A percentile compares a stretch with the other conserved stretches of the same genome.
Evolutionary conservation across 345 rosid genomes (phyloP).

Genomic region (Geranium rotundifolium): DNA sequence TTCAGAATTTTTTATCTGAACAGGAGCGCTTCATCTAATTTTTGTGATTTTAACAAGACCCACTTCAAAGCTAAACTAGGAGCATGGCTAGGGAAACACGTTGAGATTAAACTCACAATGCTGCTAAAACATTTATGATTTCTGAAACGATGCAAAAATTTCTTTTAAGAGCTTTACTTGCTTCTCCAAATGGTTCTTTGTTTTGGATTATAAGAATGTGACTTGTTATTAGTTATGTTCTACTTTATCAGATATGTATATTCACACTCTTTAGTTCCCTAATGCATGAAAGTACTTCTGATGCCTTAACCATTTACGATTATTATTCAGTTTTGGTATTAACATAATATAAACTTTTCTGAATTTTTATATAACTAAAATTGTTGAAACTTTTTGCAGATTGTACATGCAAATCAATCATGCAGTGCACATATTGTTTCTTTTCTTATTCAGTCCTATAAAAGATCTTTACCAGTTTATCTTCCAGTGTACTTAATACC

Average conservation of each 20-base stretch:
- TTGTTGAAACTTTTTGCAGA: constrained; percentile 38
- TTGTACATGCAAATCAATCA: constrained; percentile 76
- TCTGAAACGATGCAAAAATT: background rate
- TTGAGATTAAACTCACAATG: background rate
- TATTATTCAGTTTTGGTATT: background rate
- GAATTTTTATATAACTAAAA: background rate
- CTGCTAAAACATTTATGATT: background rate
- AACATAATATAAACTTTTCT: background rate
- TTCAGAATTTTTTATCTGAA: no score
- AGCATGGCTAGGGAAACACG: background rate
- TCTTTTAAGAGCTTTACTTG: no score
- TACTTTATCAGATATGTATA: background rate
- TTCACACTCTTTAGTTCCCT: background rate
- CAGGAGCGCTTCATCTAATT: no score
- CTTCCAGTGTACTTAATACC: constrained; percentile 88
- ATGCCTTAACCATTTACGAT: background rate
- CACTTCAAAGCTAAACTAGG: background rate
- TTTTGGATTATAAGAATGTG: no score
- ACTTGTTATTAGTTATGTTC: background rate
- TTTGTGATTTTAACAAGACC: no score
- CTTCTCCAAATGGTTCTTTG: background rate
- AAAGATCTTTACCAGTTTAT: constrained; percentile 82
- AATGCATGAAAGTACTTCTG: background rate
- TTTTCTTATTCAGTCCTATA: constrained; percentile 67
- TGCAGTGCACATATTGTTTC: constrained; percentile 53